A percentile compares a stretch with the other conserved stretches of the same genome.
Conservation (phyloP, 768 basidiomycete species). For the Cyclocybe cylindracea region DNA sequence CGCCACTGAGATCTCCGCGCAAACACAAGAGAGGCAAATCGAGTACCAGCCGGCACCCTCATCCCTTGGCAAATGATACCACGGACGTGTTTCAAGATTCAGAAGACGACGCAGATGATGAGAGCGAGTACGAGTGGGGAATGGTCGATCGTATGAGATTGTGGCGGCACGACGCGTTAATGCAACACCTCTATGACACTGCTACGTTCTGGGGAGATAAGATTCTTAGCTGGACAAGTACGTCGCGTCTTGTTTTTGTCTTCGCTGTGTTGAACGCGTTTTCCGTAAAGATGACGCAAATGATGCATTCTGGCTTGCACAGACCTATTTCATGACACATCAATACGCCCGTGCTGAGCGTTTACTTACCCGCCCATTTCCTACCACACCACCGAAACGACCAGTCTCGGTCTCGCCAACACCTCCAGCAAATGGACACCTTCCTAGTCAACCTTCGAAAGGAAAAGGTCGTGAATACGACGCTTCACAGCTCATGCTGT, state of each 20-base stretch:
- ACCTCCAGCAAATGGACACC: constrained; percentile 43
- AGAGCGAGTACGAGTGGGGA: constrained; percentile 71
- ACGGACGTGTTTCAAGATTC: constrained; percentile 76
- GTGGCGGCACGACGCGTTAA: constrained; percentile 97
- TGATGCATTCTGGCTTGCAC: constrained; percentile 99
- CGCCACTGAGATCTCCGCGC: constrained; percentile 67
- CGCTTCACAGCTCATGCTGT: constrained; percentile 28
- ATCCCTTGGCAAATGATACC: constrained; percentile 79
- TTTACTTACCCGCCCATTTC: constrained; percentile 86
- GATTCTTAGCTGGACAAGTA: constrained; percentile 93
- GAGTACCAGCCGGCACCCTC: constrained; percentile 46
- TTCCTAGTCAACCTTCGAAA: constrained; percentile 38
- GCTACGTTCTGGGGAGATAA: constrained; percentile 99
- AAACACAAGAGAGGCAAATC: constrained; percentile 56
- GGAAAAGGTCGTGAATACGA: constrained; percentile 67
- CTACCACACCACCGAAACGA: constrained; percentile 47
- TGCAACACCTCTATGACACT: constrained; percentile 97
- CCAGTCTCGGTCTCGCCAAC: constrained; percentile 25
- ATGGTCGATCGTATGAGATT: constrained; percentile 94
- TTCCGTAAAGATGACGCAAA: constrained; percentile 73
- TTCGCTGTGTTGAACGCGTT: constrained; percentile 7
- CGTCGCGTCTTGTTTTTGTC: constrained; percentile 30
- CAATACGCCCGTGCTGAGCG: constrained; percentile 95
- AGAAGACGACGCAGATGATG: constrained; percentile 58
- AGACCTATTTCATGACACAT: constrained; percentile 94